Evolutionary conservation across 257 asterid species (phyloP), one percentile per base, ranked within the genome.

Genomic region (Penstemon newberryi): DNA sequence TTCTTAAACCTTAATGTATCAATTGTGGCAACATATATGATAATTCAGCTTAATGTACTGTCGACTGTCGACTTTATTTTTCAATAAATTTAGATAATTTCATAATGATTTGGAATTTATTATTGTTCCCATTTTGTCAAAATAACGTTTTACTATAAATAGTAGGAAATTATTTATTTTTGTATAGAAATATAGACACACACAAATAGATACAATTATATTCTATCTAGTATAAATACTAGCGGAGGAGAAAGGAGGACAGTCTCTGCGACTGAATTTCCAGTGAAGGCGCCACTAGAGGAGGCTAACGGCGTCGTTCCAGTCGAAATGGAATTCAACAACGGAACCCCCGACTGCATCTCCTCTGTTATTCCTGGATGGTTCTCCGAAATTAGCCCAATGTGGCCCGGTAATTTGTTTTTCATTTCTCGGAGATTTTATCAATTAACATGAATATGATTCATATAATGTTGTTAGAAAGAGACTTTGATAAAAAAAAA

Each of bases 301-400:
- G 76, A 76, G 71, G 70, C 13, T 25, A 74, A 71, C 81, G 85
- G 81, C 74, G 77, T 56, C 61, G 77, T 52, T 19, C 13, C 76
- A 39, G 53, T 59, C 19, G 78, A 75, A 43, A 88, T 90, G 94
- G 94, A 85, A 18, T 71, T 44, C 52, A 77, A 73, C 78, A 71
- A 50, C 64, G 64, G 39, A 54, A 78, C 68, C 3, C 45, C 69
- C 36, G 77, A 56, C 7, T 33, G 72, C 44, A 72, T 92, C 50
- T 85, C 96, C 40, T 80, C 96, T 9, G 83, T 89, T 72, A 79
- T 87, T 42, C 95, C 98, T 12, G 98, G 98, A 36, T 92, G 98
- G 98, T 92, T 92, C 74, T 92, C 96, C 25, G 98, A 92, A 83
- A 86, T 92, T 40, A 92, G 92, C 80, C 98, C 96, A 69, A 82